Evolutionary conservation across 148 eudicot species (phyloP).

Genomic region (Rhododendron simsii): DNA sequence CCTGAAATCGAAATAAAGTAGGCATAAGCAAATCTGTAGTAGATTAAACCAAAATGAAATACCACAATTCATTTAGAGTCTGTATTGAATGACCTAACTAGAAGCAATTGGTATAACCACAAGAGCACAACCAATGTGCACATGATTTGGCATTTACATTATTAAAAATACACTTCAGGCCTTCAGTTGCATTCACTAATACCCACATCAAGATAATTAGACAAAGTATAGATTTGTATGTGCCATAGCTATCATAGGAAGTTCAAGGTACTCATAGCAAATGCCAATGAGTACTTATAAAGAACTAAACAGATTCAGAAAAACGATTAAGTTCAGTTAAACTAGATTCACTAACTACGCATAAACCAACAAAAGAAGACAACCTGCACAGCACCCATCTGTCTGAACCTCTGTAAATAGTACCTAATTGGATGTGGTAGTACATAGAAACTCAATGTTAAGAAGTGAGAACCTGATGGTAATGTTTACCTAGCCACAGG

Average conservation of each 20-base stretch:
- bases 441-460: background rate
- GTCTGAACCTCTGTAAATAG: background rate
- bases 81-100: background rate
- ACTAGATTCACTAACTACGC: background rate
- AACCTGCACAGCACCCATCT: background rate
- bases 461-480: background rate
- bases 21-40: background rate
- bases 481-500: background rate
- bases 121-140: background rate
- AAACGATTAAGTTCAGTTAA: background rate
- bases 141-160: background rate
- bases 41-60: background rate
- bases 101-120: background rate
- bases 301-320: background rate
- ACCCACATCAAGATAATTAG: background rate
- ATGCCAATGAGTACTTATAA: background rate
- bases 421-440: background rate
- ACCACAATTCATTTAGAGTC: background rate
- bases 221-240: background rate
- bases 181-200: background rate
- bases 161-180: background rate
- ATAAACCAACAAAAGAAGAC: background rate
- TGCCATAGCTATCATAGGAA: background rate
- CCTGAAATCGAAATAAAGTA: conserved; percentile 36
- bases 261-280: background rate